Base-by-base conservation (phyloP, 352 stramenopile species). In the Globisporangium yorkense region DNA sequence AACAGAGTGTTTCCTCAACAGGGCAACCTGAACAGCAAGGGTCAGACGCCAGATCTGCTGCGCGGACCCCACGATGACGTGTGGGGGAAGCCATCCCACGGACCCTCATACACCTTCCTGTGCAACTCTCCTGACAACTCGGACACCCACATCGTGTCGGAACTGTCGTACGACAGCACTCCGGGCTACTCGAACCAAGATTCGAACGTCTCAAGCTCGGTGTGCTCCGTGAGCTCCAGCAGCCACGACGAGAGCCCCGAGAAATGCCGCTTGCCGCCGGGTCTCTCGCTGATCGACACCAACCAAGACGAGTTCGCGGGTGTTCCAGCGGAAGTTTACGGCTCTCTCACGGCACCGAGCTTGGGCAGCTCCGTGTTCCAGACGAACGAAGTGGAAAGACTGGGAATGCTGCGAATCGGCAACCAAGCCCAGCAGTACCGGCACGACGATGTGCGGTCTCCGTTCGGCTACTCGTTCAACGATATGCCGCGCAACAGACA, bases 241-340 rank as follows among this genome's bases (percentile, higher is more conserved):
- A 62, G n/a, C 40, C 59, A 72, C 20, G 54, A 65, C 44, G 65
- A 70, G 44, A 67, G 57, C 45, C 12, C 47, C 67, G 54, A 54
- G 44, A 54, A 40, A 1, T 63, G 60, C 45, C 51, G 65, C 52
- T 35, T 67, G 8, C 67, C 74, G 9, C 66, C 74, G 1, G 70
- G 74, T 35, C 68, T 88, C 64, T 80, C 81, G 0, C 66, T 90
- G 29, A 77, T 92, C 39, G 81, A 88, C 52, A 79, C 79, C 41
- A 87, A 92, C 24, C 78, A 93, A 72, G 80, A 89, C 59, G 83
- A 92, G 50, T 92, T 93, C 31, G 77, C 83, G 15, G 68, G 81
- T 24, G 89, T 77, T 0, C 84, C 84, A 52, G 87, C 78, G 2
- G 80, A 71, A 0, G 75, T 85, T 29, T 92, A 84, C 45, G 78